phyloP scores from a whole-genome alignment of 1,284 basidiomycete species.

The Sparassis latifolia region DNA sequence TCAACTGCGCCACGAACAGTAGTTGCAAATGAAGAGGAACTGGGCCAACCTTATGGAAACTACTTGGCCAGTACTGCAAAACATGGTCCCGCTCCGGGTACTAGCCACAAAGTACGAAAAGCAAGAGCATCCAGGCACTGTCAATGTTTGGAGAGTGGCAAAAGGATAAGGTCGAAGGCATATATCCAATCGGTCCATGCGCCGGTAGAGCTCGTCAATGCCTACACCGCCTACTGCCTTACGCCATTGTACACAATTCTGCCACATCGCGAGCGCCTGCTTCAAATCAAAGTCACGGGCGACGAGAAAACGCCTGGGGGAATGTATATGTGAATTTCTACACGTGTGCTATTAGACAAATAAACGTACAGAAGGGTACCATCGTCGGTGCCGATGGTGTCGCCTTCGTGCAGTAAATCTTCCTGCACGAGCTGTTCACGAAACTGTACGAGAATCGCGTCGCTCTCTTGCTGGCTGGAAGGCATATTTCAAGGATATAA shows the following conservation, averaged over 20 bases:
- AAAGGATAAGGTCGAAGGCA: constrained; percentile 15
- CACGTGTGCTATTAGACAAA: constrained; percentile 2
- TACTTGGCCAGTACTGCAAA: constrained; percentile 70
- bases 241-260: constrained; percentile 55
- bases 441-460: constrained; percentile 30
- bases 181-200: constrained; percentile 58
- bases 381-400: constrained; percentile 63
- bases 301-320: constrained; percentile 55
- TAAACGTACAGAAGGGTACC: constrained; percentile 41
- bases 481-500: constrained; percentile 5
- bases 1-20: neutral
- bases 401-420: constrained; percentile 48
- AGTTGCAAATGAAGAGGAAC: neutral
- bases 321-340: neutral
- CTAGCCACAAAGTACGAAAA: constrained; percentile 26
- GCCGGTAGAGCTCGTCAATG: constrained; percentile 48
- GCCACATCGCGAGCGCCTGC: constrained; percentile 51
- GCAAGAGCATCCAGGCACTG: constrained; percentile 1
- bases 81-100: constrained; percentile 62
- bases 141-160: too few species aligned
- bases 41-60: constrained; percentile 56
- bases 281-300: constrained; percentile 54
- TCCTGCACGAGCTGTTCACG: constrained; percentile 44
- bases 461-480: constrained; percentile 10
- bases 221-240: constrained; percentile 48